Evolutionary conservation across 1,139 yeast genomes (phyloP), one percentile per base, ranked within the genome.

Genomic region (Taphrina communis): DNA sequence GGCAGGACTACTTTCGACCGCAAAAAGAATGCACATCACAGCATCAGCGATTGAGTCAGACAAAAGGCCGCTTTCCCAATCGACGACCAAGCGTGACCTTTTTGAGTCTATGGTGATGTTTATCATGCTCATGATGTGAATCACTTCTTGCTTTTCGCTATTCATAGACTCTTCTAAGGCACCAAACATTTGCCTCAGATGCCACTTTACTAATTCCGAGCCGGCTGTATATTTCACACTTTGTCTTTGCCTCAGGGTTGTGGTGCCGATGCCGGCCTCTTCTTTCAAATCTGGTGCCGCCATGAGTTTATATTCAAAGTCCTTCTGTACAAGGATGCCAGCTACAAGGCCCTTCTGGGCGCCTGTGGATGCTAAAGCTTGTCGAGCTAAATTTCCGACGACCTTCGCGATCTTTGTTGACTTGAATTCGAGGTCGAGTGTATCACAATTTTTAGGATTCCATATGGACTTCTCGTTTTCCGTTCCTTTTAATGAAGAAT

Each of bases 11-110:
- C 97, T 88, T 76, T 94, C 99, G 56, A 94, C 95, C 56, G 97
- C 90, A 77, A 94, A 84, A 48, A 94, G 80, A 57, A 94, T 91
- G 0, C 97, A 97, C 71, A 95, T 84, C 1, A 92, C 90, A 56
- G 97, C 88, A 76, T 94, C 99, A 0, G 99, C 99, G 73, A 94
- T 85, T 0, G 97, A 89, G 75, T 94, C 99, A 69, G 91, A 93
- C 82, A 92, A 86, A 68, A 90, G 82, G 72, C 93, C 95, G 73
- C 96, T 94, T 36, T 87, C 85, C 99, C 99, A 94, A 77, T 91
- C 96, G 31, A 94, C 87, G 0, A 65, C 68, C 42, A 72, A 57
- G 21, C 68, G 44, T 35, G 68, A 52, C 25, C 19, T 88, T 81
- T 77, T 59, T 82, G 82, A n/a, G 81, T 81, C 80, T 9, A 84